These are phyloP conservation scores for Lentinula raphanica DNA, from an alignment of 768 basidiomycete species.

Conservation along the genomic window DNA sequence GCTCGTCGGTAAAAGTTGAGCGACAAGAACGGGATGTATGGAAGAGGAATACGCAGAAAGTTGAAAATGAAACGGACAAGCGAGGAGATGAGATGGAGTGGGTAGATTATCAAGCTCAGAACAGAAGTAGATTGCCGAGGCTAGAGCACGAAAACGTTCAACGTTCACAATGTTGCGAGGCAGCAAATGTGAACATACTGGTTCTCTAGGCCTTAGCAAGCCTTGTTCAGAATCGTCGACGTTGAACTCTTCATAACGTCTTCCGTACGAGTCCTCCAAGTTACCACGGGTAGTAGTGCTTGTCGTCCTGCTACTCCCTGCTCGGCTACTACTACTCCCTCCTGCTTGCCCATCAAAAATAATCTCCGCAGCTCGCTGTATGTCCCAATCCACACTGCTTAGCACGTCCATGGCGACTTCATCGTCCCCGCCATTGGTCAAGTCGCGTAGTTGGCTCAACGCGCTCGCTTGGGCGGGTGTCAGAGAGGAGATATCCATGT, in stretches of 20 bases:
- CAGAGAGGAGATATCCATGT: background rate
- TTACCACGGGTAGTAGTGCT: background rate
- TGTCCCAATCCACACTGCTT: constrained; percentile 63
- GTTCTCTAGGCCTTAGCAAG: constrained; percentile 7
- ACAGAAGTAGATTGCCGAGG: constrained; percentile 18
- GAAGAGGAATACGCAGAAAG: constrained; percentile 63
- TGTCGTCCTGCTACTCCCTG: constrained; percentile 11
- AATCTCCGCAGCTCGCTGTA: constrained; percentile 60
- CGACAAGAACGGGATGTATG: constrained; percentile 46
- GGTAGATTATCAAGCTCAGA: constrained; percentile 48
- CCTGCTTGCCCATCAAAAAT: constrained; percentile 39
- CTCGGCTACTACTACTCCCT: constrained; percentile 8
- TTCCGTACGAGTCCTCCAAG: background rate
- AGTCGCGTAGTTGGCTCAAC: constrained; percentile 45
- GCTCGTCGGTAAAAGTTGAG: constrained; percentile 40
- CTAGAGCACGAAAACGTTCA: constrained; percentile 12
- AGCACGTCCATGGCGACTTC: constrained; percentile 59
- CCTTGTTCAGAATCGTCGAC: constrained; percentile 49
- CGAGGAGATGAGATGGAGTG: constrained; percentile 53
- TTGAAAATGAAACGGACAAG: constrained; percentile 64
- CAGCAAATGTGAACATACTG: constrained; percentile 2
- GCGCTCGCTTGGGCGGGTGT: constrained; percentile 24
- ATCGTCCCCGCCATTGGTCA: constrained; percentile 56
- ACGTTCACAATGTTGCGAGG: constrained; percentile 1
- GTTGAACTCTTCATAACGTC: constrained; percentile 35